These are phyloP conservation scores for Medicago ruthenica DNA, from an alignment of 306 rosid genomes.

Conservation along the genomic window DNA sequence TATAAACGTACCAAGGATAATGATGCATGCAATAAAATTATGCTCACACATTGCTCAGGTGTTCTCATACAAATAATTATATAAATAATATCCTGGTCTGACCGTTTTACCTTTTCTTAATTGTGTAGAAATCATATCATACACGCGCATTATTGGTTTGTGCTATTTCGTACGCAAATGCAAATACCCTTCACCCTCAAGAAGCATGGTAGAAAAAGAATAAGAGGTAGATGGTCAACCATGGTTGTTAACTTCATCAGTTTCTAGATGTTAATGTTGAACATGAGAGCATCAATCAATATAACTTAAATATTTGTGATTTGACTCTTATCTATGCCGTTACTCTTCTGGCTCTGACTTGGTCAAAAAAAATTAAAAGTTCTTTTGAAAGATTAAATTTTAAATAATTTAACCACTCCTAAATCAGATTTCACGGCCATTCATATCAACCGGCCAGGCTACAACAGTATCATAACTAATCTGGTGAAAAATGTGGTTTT, in stretches of 20 bases:
- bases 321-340: slow-evolving; percentile 25
- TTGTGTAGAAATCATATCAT: no score
- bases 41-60: no score
- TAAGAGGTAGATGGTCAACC: background rate
- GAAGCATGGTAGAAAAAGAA: slow-evolving; percentile 13
- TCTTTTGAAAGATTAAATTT: background rate
- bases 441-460: background rate
- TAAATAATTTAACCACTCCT: background rate
- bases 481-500: slow-evolving; percentile 11
- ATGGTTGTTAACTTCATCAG: slow-evolving; percentile 10
- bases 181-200: background rate
- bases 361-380: slow-evolving; percentile 3
- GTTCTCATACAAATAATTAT: no score
- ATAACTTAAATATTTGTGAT: background rate
- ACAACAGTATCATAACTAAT: background rate
- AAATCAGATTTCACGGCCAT: slow-evolving; percentile 28
- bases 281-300: slow-evolving; percentile 5
- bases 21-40: no score
- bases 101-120: no score
- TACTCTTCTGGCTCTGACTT: slow-evolving; percentile 8
- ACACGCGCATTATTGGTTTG: background rate
- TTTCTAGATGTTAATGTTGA: slow-evolving; percentile 39
- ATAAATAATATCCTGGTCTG: no score
- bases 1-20: no score
- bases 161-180: background rate